Conservation (phyloP, 805 yeast genomes). For the Metschnikowia rubicola region DNA sequence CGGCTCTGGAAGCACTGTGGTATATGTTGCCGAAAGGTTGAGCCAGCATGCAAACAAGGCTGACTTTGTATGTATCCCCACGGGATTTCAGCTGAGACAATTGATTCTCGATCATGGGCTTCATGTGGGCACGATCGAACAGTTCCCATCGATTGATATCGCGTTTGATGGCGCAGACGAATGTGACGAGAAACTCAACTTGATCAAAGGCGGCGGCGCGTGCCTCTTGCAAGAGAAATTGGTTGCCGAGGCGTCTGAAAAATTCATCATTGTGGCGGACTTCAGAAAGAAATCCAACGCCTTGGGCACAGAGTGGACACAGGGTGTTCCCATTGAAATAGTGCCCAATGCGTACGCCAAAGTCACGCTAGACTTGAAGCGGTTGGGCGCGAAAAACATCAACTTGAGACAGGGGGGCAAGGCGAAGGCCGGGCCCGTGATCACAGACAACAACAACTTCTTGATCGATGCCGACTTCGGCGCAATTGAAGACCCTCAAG, state of each 20-base stretch:
- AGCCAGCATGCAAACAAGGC: slow-evolving; percentile 60
- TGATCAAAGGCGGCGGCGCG: slow-evolving; percentile 99
- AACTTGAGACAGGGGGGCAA: slow-evolving; percentile 78
- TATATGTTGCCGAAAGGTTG: slow-evolving; percentile 93
- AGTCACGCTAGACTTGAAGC: slow-evolving; percentile 59
- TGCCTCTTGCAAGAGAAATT: slow-evolving; percentile 95
- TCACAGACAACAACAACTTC: slow-evolving; percentile 93
- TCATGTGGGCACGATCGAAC: slow-evolving; percentile 76
- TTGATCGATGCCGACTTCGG: slow-evolving; percentile 93
- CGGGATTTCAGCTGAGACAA: slow-evolving; percentile 93
- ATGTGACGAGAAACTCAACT: slow-evolving; percentile 73
- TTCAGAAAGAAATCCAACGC: slow-evolving; percentile 72
- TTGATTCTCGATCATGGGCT: slow-evolving; percentile 81
- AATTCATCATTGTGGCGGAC: slow-evolving; percentile 88
- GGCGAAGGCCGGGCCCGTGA: slow-evolving; percentile 95
- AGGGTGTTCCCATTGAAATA: slow-evolving; percentile 94
- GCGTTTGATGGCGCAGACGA: slow-evolving; percentile 99
- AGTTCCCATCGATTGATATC: slow-evolving; percentile 76
- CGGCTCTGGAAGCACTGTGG: slow-evolving; percentile 96
- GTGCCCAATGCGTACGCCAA: slow-evolving; percentile 85
- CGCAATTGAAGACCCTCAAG: slow-evolving; percentile 48
- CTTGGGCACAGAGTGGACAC: slow-evolving; percentile 78
- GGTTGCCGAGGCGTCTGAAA: slow-evolving; percentile 75
- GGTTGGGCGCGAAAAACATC: slow-evolving; percentile 62
- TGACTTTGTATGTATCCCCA: slow-evolving; percentile 78